Evolutionary conservation across 106 monocot species (phyloP), one percentile per base, ranked within the genome.

Genomic region (Acorus calamus): DNA sequence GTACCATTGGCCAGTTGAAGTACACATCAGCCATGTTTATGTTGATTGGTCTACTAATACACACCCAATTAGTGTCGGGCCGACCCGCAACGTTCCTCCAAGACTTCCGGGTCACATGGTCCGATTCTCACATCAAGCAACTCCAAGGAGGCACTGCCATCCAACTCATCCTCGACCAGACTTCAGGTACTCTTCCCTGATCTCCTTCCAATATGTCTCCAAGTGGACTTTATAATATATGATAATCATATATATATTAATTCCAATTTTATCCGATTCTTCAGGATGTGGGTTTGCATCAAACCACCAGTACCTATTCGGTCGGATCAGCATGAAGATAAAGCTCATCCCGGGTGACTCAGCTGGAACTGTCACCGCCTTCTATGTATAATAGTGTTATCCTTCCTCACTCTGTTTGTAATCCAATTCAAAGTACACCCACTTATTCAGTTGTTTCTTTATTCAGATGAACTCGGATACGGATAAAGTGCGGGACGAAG

Each of bases 301-400:
- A 12, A 74, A 61, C 59, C 13, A 70, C 47, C 57, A 74, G 44
- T 79, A 56, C 67, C 48, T 76, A 57, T 75, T 62, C 46, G 80
- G 70, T 5, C 70, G 53, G 12, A 67, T 72, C 11, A 60, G 74
- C 61, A 60, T 76, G 72, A 65, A 71, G 63, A 71, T 75, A 48
- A 75, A 72, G 63, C 80, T 81, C 28, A 61, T 72, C 52, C 62
- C 75, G 2, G 67, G 66, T 7, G 70, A 79, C 43, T 79, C 79
- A 3, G 79, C 79, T 9, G 79, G 79, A 42, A 79, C 79, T 3
- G 79, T 79, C 52, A 74, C 79, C 4, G 74, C 79, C 46, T 79
- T 65, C 49, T 79, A 79, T 28, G 79, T 28, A 28, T 28, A 28
- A 28, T 28, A 28, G 1, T 28, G 28, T 28, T 28, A 28, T 28